Conservation (phyloP, 2,329 filamentous ascomycete species). For the Aspergillus terreus region DNA sequence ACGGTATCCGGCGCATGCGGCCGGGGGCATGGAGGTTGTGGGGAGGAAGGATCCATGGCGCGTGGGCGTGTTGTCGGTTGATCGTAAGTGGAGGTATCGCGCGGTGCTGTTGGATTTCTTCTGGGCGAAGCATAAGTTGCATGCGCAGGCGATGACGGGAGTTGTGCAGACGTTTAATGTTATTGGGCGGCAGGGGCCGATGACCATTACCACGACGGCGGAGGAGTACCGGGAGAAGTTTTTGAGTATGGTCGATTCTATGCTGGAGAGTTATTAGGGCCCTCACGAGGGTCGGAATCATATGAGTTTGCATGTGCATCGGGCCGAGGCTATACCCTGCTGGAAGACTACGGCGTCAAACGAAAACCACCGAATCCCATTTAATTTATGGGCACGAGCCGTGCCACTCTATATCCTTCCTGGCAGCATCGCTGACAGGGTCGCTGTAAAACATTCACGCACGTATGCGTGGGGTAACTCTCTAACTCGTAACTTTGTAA, state of each 20-base stretch:
- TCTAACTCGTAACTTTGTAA: not conserved
- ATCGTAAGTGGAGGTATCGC: constrained; percentile 65
- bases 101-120: constrained; percentile 71
- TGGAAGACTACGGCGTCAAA: not conserved
- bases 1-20: constrained; percentile 47
- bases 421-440: too few relatives aligned
- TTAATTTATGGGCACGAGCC: too few relatives aligned
- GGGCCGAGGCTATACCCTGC: not conserved
- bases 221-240: constrained; percentile 63
- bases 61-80: constrained; percentile 56
- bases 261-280: constrained; percentile 36
- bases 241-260: constrained; percentile 48
- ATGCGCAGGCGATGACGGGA: constrained; percentile 62
- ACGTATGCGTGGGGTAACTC: not conserved
- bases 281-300: not conserved
- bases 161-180: constrained; percentile 63
- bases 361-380: too few relatives aligned
- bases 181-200: constrained; percentile 62
- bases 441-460: not conserved
- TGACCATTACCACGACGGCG: constrained; percentile 70
- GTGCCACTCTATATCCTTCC: too few relatives aligned
- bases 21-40: constrained; percentile 26
- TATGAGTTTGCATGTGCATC: not conserved
- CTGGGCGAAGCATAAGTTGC: constrained; percentile 70
- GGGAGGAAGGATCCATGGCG: constrained; percentile 52